Percentiles rank a stretch among this genome's conserved stretches.
phyloP scores from a whole-genome alignment of 163 green algal species.

The Dunaliella salina region DNA sequence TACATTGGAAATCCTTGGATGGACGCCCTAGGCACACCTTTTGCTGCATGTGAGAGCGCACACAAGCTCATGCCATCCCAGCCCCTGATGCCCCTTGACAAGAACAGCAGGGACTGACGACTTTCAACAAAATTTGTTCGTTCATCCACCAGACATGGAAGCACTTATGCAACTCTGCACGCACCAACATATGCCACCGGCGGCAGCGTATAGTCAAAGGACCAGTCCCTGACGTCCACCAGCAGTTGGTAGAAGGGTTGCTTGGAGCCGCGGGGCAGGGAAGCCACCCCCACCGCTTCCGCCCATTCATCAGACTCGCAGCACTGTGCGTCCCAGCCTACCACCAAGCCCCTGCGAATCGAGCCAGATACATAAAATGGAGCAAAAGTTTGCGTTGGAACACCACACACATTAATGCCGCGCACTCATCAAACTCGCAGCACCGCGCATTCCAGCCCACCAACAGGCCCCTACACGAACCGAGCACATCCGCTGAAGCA shows the following conservation, averaged over 20 bases:
- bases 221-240: constrained; percentile 72
- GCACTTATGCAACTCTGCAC: constrained; percentile 9
- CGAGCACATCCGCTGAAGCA: background rate
- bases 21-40: too few species aligned
- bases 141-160: too few species aligned
- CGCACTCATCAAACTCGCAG: constrained; percentile 66
- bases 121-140: too few species aligned
- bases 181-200: constrained; percentile 75
- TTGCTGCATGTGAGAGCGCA: too few species aligned
- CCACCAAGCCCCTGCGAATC: constrained; percentile 64
- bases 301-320: constrained; percentile 68
- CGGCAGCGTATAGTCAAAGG: constrained; percentile 39
- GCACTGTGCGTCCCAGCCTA: constrained; percentile 71
- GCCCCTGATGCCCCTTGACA: too few species aligned
- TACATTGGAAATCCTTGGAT: too few species aligned
- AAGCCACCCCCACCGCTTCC: constrained; percentile 17
- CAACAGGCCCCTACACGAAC: constrained; percentile 52
- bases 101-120: too few species aligned
- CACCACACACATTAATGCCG: constrained; percentile 20
- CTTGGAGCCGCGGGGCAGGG: constrained; percentile 12
- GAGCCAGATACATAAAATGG: background rate
- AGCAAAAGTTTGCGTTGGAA: background rate
- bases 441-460: constrained; percentile 71
- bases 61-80: too few species aligned
- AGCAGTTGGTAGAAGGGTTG: constrained; percentile 61